Evolutionary conservation across 345 rosid species (phyloP), one percentile per base, ranked within the genome.

Genomic region (Boechera stricta): DNA sequence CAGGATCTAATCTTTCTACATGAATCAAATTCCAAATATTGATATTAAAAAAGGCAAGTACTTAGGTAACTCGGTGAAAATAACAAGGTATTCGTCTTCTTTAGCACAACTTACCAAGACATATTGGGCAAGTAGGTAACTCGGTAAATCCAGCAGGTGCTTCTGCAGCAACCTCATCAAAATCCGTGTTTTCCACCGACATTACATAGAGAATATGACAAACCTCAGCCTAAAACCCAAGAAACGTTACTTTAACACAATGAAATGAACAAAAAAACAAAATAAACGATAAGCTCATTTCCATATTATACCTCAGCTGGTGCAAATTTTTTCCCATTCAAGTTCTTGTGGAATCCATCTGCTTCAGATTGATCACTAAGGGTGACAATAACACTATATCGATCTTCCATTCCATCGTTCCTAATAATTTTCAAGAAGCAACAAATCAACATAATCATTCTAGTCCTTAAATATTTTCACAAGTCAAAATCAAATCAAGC

Each of bases 321-420:
- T 2, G 91, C 88, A 73, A 88, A 95, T 32, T 84, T 84, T 64
- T 75, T 88, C 47, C 93, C 97, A 57, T 95, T 91, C 49, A 91
- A 77, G 72, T 73, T 66, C 55, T 59, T 74, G 53, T 88, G 86
- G 74, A 95, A 90, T 26, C 56, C 84, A 79, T 95, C 88, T 2
- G 98, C 92, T 13, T 74, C 74, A 4, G 65, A 77, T 82, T 89
- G 91, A 82, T 90, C 84, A 49, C 56, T 80, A 38, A 87, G 80
- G 76, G 86, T 86, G 59, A 95, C 79, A 79, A 95, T 61, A 24
- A 88, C 98, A 15, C 94, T 91, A 69, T 92, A 91, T 28, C 96
- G 81, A 84, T 95, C 98, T 75, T 95, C 99, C 88, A 92, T 84
- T 24, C 81, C 99, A 79, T 91, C 98, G 42, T 95, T 92, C 88